Base-by-base conservation (phyloP, 2,329 filamentous ascomycete genomes). In the Talaromyces sp. region DNA sequence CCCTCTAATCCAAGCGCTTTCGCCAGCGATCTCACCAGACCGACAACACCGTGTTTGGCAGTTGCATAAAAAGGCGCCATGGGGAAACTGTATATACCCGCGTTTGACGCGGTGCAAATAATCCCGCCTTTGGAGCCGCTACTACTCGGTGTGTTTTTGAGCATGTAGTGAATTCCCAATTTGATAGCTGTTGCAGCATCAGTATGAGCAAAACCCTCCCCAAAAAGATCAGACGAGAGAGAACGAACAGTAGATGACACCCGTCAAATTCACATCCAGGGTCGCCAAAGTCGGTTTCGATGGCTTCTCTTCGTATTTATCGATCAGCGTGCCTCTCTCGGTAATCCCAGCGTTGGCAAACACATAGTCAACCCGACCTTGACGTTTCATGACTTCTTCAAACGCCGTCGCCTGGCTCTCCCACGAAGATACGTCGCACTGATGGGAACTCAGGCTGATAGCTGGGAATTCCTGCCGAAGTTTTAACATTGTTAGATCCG, bases 61-160 rank as follows among this genome's bases (percentile, higher is more conserved):
- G 77, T 74, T 2, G 78, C 75, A 63, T 84, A 83, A 6, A 83
- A 64, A 0, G 81, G 81, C 1, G 80, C 79, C 2, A 79, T 74
- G 0, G 80, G 77, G 58, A 84, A 82, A 0, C 80, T 74, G 62
- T 84, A 83, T 1, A 83, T 56, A 0, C 81, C 81, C 1, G 79
- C 80, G 65, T 82, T 83, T 3, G 80, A 83, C 0, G 81, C 77
- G 0, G 81, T 83, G 71, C 80, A 83, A 56, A 83, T 74, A 48
- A 84, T 81, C 7, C 72, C 74, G 0, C 80, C 80, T 27, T 74
- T 72, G n/a, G 74, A 46, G 11, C 43, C 43, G 65, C 26, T 59
- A 7, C 6, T 14, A 21, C 26, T 8, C 21, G 69, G 65, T 2
- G 59, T 53, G 57, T 81, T 82, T 65, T 78, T 80, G 24, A 73